Conservation (phyloP, 768 basidiomycete species). For the Pisolithus sp. region DNA sequence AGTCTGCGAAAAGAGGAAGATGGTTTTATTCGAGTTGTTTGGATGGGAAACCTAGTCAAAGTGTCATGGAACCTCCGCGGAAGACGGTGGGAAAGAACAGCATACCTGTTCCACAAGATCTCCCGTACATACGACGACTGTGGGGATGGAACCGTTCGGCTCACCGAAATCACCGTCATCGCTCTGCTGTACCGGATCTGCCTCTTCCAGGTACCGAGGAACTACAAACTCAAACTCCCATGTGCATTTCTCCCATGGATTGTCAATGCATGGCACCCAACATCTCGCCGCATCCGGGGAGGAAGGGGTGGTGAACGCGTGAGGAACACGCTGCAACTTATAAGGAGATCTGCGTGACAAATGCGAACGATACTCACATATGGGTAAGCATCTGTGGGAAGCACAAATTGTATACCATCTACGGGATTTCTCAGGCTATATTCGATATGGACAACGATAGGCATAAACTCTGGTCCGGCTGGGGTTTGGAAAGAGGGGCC, state of each 20-base stretch:
- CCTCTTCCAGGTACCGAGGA: conserved; percentile 71
- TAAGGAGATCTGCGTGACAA: conserved; percentile 11
- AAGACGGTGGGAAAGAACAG: conserved; percentile 8
- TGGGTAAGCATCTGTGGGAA: conserved; percentile 77
- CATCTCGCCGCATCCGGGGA: conserved; percentile 89
- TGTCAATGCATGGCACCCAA: conserved; percentile 98
- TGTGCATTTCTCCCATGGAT: conserved; percentile 91
- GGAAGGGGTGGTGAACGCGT: conserved; percentile 84
- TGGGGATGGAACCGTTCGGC: conserved; percentile 56
- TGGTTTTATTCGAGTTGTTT: conserved; percentile 86
- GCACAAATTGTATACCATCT: conserved; percentile 80
- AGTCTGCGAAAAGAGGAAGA: conserved; percentile 86
- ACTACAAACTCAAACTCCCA: conserved; percentile 99
- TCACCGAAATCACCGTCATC: conserved; percentile 40
- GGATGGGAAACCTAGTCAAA: conserved; percentile 78
- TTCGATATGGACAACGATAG: conserved; percentile 68
- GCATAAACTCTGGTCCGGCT: conserved; percentile 58
- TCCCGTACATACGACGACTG: conserved; percentile 89
- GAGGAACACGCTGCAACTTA: conserved; percentile 71
- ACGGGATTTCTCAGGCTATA: conserved; percentile 80
- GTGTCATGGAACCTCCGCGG: conserved; percentile 5
- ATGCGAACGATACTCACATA: conserved; percentile 50
- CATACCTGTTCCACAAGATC: conserved; percentile 89
- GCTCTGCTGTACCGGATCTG: conserved; percentile 29
- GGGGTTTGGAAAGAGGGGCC: conserved; percentile 31